phyloP scores from a whole-genome alignment of 75 land plant genomes.

The Isoetes taiwanensis region DNA sequence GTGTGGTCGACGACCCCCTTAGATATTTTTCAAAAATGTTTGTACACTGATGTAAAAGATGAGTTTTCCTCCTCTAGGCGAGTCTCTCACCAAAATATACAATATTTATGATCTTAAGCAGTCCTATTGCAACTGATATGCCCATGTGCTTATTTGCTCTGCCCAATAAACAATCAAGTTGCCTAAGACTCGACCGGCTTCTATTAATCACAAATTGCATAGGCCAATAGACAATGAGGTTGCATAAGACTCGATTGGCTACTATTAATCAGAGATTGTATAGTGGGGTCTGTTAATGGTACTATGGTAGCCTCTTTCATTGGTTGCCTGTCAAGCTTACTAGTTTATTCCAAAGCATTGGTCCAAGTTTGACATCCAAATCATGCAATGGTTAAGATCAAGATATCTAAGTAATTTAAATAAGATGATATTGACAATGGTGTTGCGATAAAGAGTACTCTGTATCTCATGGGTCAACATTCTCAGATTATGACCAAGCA shows the following conservation, averaged over 20 bases:
- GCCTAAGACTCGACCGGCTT: too few relatives aligned
- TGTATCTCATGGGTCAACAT: slow-evolving; percentile 88
- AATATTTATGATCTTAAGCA: too few relatives aligned
- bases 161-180: too few relatives aligned
- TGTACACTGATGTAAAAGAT: too few relatives aligned
- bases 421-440: slow-evolving; percentile 61
- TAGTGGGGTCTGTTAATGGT: slow-evolving; percentile 41
- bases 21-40: too few relatives aligned
- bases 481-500: too few relatives aligned
- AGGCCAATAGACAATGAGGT: slow-evolving; percentile 32
- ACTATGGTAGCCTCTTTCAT: slow-evolving; percentile 26
- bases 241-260: slow-evolving; percentile 30
- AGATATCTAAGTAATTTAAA: slow-evolving; percentile 60
- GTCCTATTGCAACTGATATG: slow-evolving; percentile 48
- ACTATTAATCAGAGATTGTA: slow-evolving; percentile 24
- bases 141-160: slow-evolving; percentile 24
- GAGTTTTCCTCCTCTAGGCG: too few relatives aligned
- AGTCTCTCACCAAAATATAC: too few relatives aligned
- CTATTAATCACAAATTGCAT: too few relatives aligned
- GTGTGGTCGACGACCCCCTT: too few relatives aligned
- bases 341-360: slow-evolving; percentile 46
- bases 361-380: slow-evolving; percentile 68
- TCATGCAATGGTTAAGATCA: slow-evolving; percentile 52
- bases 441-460: slow-evolving; percentile 62
- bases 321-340: slow-evolving; percentile 36